Conservation (phyloP, 2,329 filamentous ascomycete genomes). For the Zymoseptoria tritici region DNA sequence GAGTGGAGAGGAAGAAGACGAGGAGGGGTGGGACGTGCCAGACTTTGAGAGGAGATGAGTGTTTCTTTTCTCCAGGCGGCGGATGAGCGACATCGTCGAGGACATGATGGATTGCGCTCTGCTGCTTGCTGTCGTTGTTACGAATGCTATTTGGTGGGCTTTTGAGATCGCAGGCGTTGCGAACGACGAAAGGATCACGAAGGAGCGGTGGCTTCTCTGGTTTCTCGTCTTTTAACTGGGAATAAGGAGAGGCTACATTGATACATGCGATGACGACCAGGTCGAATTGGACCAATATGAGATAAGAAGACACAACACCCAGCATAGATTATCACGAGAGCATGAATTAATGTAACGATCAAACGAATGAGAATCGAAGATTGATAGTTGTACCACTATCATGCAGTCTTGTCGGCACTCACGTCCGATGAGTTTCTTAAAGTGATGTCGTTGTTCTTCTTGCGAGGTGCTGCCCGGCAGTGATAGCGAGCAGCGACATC, state of each 20-base stretch:
- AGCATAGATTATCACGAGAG: not conserved
- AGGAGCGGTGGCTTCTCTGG: not conserved
- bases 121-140: not conserved
- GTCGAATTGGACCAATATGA: not conserved
- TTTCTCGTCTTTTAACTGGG: not conserved
- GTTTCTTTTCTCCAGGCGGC: not conserved
- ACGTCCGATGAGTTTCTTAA: too few relatives aligned
- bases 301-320: not conserved
- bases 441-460: too few relatives aligned
- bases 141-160: not conserved
- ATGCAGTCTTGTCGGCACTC: too few relatives aligned
- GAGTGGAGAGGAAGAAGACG: conserved; percentile 3
- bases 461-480: too few relatives aligned
- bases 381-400: not conserved
- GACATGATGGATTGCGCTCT: not conserved
- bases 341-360: not conserved
- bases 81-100: not conserved
- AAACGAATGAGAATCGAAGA: not conserved
- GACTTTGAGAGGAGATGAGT: not conserved
- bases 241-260: not conserved
- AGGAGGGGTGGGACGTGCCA: not conserved
- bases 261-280: not conserved
- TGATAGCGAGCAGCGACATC: too few relatives aligned
- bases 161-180: not conserved
- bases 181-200: not conserved